A percentile compares a stretch with the other conserved stretches of the same genome.
phyloP scores from a whole-genome alignment of 1,139 yeast species.

The Blastobotrys raffinosifermentans region DNA sequence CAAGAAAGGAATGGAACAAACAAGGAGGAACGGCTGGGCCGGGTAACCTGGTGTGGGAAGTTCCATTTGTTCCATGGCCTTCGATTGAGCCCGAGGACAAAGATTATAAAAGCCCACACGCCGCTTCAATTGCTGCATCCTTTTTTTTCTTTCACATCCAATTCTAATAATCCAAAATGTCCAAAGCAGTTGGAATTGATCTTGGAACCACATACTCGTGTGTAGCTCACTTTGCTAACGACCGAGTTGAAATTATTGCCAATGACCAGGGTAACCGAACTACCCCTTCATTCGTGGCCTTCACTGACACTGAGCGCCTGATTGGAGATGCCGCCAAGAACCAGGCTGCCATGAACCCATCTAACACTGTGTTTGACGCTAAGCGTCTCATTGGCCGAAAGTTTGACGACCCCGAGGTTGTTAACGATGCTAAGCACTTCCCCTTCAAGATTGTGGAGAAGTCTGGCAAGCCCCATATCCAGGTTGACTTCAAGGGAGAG shows the following conservation, averaged over 20 bases:
- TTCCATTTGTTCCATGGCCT: too few relatives aligned
- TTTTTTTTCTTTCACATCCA: too few relatives aligned
- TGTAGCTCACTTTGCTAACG: slow-evolving; percentile 92
- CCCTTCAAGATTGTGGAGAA: slow-evolving; percentile 89
- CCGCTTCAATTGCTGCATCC: too few relatives aligned
- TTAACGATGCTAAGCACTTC: slow-evolving; percentile 91
- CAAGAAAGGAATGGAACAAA: neutral
- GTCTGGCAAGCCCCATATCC: slow-evolving; percentile 80
- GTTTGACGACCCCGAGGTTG: slow-evolving; percentile 81
- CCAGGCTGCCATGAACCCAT: slow-evolving; percentile 97
- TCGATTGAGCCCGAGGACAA: too few relatives aligned
- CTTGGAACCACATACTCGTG: slow-evolving; percentile 98
- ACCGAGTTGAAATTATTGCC: slow-evolving; percentile 91
- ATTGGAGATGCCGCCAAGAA: slow-evolving; percentile 99
- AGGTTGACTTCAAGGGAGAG: slow-evolving; percentile 93
- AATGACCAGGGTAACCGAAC: slow-evolving; percentile 98
- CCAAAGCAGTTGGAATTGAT: slow-evolving; percentile 59
- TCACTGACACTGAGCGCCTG: slow-evolving; percentile 92
- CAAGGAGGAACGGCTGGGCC: slow-evolving; percentile 1
- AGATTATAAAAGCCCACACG: too few relatives aligned
- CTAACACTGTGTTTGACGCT: slow-evolving; percentile 92
- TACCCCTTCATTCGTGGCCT: slow-evolving; percentile 95
- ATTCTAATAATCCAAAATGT: neutral
- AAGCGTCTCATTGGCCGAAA: slow-evolving; percentile 96
- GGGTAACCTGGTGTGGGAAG: slow-evolving; percentile 2